A percentile compares a stretch with the other conserved stretches of the same genome.
Conservation (phyloP, 2,329 filamentous ascomycete species). For the Diatrype stigma region DNA sequence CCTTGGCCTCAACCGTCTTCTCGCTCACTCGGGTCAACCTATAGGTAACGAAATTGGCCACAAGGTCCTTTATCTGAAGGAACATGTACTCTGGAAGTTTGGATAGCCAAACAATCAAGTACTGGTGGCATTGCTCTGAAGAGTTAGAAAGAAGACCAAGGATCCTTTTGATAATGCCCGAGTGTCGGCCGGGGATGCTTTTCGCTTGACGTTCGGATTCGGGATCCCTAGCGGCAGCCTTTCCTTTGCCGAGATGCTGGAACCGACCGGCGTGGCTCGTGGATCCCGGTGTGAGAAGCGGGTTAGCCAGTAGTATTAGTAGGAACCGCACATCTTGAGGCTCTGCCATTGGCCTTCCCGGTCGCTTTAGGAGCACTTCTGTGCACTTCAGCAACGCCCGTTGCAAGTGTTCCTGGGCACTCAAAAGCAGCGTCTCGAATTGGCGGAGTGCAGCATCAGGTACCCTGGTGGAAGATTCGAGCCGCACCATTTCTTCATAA, state of each 20-base stretch:
- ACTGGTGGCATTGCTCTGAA: constrained; percentile 69
- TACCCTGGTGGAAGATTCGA: constrained; percentile 25
- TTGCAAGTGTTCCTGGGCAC: constrained; percentile 65
- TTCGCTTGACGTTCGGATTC: constrained; percentile 13
- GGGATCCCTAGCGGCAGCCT: constrained; percentile 4
- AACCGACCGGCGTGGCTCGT: constrained; percentile 38
- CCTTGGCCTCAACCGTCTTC: constrained; percentile 55
- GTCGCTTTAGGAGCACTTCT: constrained; percentile 75
- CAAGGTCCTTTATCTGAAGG: constrained; percentile 68
- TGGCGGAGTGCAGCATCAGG: constrained; percentile 35
- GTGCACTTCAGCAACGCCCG: constrained; percentile 70
- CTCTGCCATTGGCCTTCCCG: constrained; percentile 63
- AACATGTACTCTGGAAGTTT: constrained; percentile 65
- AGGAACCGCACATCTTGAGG: constrained; percentile 73
- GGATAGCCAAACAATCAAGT: constrained; percentile 75
- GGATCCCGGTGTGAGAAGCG: constrained; percentile 56
- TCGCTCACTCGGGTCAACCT: constrained; percentile 68
- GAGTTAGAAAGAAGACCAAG: constrained; percentile 76
- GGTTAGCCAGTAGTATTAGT: constrained; percentile 74
- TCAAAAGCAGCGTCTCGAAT: constrained; percentile 44
- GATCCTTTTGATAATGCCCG: constrained; percentile 79
- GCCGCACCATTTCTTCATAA: constrained; percentile 48
- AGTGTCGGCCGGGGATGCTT: constrained; percentile 57
- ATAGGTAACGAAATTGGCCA: constrained; percentile 76
- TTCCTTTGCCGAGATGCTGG: constrained; percentile 26